Conservation (phyloP, 495 filamentous ascomycete species). For the Trichoderma orchidacearum region DNA sequence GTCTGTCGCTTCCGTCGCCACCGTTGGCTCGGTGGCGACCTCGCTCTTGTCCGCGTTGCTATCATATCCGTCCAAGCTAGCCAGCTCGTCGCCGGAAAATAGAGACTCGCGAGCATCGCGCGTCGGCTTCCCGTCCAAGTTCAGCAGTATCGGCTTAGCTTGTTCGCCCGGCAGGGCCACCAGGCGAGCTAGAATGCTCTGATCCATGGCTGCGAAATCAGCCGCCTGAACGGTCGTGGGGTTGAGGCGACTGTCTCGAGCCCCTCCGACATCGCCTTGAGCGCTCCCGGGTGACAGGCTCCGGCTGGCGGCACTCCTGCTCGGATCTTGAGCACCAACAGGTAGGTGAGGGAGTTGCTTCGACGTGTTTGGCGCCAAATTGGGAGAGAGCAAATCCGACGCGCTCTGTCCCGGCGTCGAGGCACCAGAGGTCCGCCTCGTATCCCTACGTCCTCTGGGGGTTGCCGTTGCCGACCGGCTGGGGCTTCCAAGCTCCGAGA, state of each 20-base stretch:
- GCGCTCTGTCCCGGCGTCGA: background rate
- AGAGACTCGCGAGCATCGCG: conserved; percentile 6
- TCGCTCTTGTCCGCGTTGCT: conserved; percentile 27
- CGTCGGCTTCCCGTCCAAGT: conserved; percentile 18
- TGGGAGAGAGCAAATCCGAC: background rate
- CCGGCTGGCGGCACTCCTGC: conserved; percentile 7
- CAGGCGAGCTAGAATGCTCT: conserved; percentile 33
- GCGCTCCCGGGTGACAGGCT: conserved; percentile 24
- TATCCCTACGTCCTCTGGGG: conserved; percentile 31
- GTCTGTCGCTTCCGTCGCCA: conserved; percentile 11
- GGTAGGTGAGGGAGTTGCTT: conserved; percentile 2
- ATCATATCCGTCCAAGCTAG: background rate
- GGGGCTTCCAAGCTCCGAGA: conserved; percentile 37
- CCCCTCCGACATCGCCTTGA: conserved; percentile 7
- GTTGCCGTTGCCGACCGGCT: conserved; percentile 26
- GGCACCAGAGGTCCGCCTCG: background rate
- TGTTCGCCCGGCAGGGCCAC: conserved; percentile 23
- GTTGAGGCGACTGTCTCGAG: conserved; percentile 15
- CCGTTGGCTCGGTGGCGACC: conserved; percentile 13
- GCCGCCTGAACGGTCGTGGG: conserved; percentile 20
- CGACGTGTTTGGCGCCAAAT: background rate
- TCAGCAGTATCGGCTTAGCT: conserved; percentile 24
- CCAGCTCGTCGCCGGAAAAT: background rate
- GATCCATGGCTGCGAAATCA: conserved; percentile 38
- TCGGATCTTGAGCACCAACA: background rate